Conservation (phyloP, 2,329 filamentous ascomycete genomes). For the Aspergillus sp. region DNA sequence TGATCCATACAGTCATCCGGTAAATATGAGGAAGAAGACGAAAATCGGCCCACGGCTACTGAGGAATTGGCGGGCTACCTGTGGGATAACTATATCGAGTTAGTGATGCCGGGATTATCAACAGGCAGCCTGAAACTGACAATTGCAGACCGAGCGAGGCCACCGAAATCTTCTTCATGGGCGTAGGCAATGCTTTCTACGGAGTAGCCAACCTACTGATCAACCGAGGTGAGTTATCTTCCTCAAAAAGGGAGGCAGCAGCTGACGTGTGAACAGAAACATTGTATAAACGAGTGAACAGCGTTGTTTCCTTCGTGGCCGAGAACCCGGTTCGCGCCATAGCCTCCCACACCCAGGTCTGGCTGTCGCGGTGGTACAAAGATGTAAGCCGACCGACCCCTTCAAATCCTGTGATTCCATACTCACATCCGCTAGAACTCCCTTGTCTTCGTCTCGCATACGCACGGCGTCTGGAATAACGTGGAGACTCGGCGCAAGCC, state of each 20-base stretch:
- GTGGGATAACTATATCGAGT: constrained; percentile 96
- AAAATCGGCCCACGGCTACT: constrained; percentile 56
- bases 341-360: constrained; percentile 71
- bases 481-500: constrained; percentile 59
- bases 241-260: not conserved
- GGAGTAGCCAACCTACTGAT: constrained; percentile 80
- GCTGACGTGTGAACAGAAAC: constrained; percentile 41
- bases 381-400: constrained; percentile 46
- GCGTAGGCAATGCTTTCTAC: constrained; percentile 84
- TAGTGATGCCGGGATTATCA: constrained; percentile 22
- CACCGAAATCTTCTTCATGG: constrained; percentile 79
- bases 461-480: constrained; percentile 75
- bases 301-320: constrained; percentile 79
- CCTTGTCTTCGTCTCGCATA: constrained; percentile 71
- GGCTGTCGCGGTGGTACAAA: constrained; percentile 78
- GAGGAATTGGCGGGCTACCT: constrained; percentile 80
- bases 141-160: constrained; percentile 59
- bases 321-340: constrained; percentile 74
- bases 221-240: constrained; percentile 62
- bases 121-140: not conserved
- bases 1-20: constrained; percentile 26
- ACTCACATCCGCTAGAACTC: constrained; percentile 56
- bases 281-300: constrained; percentile 68
- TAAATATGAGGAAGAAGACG: constrained; percentile 50
- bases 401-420: not conserved